These are phyloP conservation scores for Hibiscus mutabilis DNA, from an alignment of 345 rosid genomes.

Conservation along the genomic window DNA sequence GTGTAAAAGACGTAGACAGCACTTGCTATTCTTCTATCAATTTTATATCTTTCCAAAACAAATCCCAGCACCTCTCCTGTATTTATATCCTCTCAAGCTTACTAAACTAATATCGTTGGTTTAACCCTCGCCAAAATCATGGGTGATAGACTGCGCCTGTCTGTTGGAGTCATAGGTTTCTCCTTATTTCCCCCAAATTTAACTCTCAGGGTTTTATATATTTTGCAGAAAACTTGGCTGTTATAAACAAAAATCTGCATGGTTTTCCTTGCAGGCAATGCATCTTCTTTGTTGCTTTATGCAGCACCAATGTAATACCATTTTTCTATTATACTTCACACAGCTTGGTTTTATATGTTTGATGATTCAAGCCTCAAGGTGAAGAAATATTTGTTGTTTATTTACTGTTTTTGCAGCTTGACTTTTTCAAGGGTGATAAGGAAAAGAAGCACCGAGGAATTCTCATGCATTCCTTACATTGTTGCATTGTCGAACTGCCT, in stretches of 20 bases:
- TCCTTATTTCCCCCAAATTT: neutral
- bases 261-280: constrained; percentile 60
- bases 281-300: constrained; percentile 60
- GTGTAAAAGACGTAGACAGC: too few species aligned
- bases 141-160: constrained; percentile 43
- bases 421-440: constrained; percentile 59
- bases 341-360: neutral
- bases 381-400: too few species aligned
- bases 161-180: constrained; percentile 44
- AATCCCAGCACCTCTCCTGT: too few species aligned
- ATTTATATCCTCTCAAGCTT: too few species aligned
- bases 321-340: neutral
- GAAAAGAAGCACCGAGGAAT: constrained; percentile 68
- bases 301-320: constrained; percentile 59
- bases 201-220: neutral
- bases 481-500: constrained; percentile 63
- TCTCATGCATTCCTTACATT: constrained; percentile 72
- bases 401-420: constrained; percentile 44
- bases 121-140: constrained; percentile 17
- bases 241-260: neutral
- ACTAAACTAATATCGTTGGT: too few species aligned
- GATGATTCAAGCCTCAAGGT: too few species aligned
- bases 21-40: too few species aligned
- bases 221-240: neutral
- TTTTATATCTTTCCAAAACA: too few species aligned